Base-by-base conservation (phyloP, 345 rosid species). In the Arabis hirsuta region DNA sequence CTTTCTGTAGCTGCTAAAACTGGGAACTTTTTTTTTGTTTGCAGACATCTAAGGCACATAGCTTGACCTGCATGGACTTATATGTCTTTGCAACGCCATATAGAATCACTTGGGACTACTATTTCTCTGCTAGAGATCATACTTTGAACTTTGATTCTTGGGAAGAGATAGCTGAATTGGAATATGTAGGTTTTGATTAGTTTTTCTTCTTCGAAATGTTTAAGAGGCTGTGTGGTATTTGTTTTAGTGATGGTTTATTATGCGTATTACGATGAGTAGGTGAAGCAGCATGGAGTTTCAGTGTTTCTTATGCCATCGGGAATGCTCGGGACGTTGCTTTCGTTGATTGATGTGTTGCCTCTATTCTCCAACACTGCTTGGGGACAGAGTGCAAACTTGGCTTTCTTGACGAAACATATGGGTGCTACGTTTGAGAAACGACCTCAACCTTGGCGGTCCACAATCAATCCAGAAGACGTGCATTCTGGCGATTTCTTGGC, bases 61-160 rank as follows among this genome's bases (percentile, higher is more conserved):
- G 99, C 75, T 91, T 97, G 91, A 87, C 98, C 3, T 91, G 99
- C 74, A 90, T 91, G 96, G 99, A 95, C 79, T 77, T 95, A 26
- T 95, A 95, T 76, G 99, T 95, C 22, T 95, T 95, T 65, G 99
- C 98, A 66, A 95, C 99, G 16, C 99, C 99, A 7, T 95, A 90
- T 73, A 84, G 97, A 82, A 71, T 91, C 62, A 95, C 96, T 0
- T 95, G 99, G 99, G 98, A 91, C 78, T 95, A 91, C 76, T 95
- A 95, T 80, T 95, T 91, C 76, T 78, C 89, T 62, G 89, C 94
- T 0, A 61, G 90, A 60, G 90, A 88, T 48, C 99, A 91, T 69
- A 84, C 94, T 9, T 73, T 95, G 85, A 85, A 83, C 71, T 87
- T 95, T 59, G 93, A 84, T 19, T 86, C 87, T 0, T 95, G 99